A percentile compares a stretch with the other conserved stretches of the same genome.
Conservation (phyloP, 2,329 filamentous ascomycete species). For the Colletotrichum spaethianum region DNA sequence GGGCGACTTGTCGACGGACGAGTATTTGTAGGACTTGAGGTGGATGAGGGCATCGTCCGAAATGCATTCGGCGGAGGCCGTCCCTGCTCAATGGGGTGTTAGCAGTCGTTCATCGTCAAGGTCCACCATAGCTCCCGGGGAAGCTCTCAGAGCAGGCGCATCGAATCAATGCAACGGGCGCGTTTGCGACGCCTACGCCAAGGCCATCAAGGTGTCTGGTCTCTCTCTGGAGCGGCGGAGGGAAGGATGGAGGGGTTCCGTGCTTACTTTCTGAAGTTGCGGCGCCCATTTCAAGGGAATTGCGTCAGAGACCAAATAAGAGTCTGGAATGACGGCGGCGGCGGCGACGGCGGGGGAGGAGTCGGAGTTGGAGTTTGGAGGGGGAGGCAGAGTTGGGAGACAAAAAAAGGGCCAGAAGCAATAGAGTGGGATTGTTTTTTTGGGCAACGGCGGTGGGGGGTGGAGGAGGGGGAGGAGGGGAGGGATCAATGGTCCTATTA, state of each 20-base stretch:
- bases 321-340: slow-evolving; percentile 24
- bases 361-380: background rate
- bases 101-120: background rate
- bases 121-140: slow-evolving; percentile 5
- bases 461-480: slow-evolving; percentile 2
- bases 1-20: slow-evolving; percentile 94
- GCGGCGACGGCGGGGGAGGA: slow-evolving; percentile 19
- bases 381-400: slow-evolving; percentile 1
- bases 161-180: slow-evolving; percentile 6
- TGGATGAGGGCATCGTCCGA: slow-evolving; percentile 93
- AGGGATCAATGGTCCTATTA: slow-evolving; percentile 2
- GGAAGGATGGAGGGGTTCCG: background rate
- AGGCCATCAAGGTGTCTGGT: background rate
- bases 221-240: background rate
- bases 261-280: slow-evolving; percentile 38
- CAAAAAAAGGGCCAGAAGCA: slow-evolving; percentile 9
- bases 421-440: slow-evolving; percentile 4
- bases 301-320: slow-evolving; percentile 27
- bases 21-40: slow-evolving; percentile 97
- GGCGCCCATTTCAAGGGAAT: slow-evolving; percentile 29
- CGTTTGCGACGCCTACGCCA: background rate
- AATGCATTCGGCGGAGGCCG: slow-evolving; percentile 78
- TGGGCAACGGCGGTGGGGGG: background rate
- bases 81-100: slow-evolving; percentile 45
- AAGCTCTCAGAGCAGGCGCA: background rate